A percentile compares a stretch with the other conserved stretches of the same genome.
These are phyloP conservation scores for Lactarius quietus DNA, from an alignment of 768 basidiomycete genomes.

Conservation along the genomic window DNA sequence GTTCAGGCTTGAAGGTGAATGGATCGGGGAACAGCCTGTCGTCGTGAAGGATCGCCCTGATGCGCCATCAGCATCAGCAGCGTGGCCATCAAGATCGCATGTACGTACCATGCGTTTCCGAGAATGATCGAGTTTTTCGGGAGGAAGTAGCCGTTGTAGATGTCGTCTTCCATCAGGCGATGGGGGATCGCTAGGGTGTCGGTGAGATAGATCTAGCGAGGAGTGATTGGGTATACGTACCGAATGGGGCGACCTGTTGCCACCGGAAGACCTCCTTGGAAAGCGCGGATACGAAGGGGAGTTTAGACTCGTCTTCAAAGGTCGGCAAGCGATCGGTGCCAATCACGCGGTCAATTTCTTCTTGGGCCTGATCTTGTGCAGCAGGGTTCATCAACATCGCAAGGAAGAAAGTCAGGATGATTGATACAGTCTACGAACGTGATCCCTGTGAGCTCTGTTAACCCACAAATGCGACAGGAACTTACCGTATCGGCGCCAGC, in stretches of 20 bases:
- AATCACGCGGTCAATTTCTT: conserved; percentile 31
- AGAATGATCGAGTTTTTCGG: conserved; percentile 25
- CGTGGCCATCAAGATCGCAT: too few species aligned
- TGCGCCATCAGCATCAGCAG: not conserved
- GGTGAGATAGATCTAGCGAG: not conserved
- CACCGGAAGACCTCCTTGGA: conserved; percentile 30
- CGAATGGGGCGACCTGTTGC: conserved; percentile 27
- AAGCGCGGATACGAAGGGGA: conserved; percentile 29
- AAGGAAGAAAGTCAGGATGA: conserved; percentile 27
- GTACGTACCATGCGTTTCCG: conserved; percentile 25
- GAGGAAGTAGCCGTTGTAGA: conserved; percentile 30
- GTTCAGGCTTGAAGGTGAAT: conserved; percentile 32
- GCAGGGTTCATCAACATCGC: conserved; percentile 28
- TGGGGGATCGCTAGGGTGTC: conserved; percentile 25
- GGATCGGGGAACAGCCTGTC: conserved; percentile 29
- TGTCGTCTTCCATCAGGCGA: conserved; percentile 26
- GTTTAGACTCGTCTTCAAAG: conserved; percentile 26
- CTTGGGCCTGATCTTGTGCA: conserved; percentile 27
- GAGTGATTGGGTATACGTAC: conserved; percentile 2
- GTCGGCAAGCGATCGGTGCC: conserved; percentile 30
- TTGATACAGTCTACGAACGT: conserved; percentile 21
- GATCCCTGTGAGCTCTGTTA: not conserved
- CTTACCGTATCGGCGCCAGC: conserved; percentile 28
- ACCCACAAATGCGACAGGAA: not conserved
- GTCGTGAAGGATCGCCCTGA: conserved; percentile 30